Percentiles rank a stretch among this genome's conserved stretches.
Evolutionary conservation across 148 eudicot genomes (phyloP).

Genomic region (Chenopodium quinoa): DNA sequence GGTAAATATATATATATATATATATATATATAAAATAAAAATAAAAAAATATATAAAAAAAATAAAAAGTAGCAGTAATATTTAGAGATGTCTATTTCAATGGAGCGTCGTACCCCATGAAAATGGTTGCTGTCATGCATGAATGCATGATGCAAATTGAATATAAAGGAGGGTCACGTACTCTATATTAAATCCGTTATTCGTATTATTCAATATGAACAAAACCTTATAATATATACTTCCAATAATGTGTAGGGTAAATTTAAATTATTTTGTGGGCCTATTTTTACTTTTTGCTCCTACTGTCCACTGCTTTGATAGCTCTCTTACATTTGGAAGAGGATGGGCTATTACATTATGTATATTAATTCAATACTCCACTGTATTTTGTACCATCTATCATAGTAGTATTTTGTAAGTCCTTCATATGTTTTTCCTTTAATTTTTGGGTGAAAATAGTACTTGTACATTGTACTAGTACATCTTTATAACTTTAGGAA

Average conservation of each 20-base stretch:
- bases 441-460: too few species aligned
- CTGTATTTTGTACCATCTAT: too few species aligned
- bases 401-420: too few species aligned
- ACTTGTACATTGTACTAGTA: too few species aligned
- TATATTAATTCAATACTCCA: too few species aligned
- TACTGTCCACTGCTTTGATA: background rate
- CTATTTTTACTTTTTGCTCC: background rate
- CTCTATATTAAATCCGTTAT: too few species aligned
- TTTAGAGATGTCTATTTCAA: conserved; percentile 24
- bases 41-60: too few species aligned
- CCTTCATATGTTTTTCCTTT: too few species aligned
- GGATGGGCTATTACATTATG: too few species aligned
- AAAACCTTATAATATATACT: background rate
- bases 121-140: background rate
- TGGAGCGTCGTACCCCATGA: conserved; percentile 16
- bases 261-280: background rate
- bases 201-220: too few species aligned
- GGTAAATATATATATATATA: background rate
- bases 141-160: conserved; percentile 4
- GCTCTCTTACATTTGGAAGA: background rate
- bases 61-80: background rate
- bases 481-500: too few species aligned
- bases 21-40: too few species aligned
- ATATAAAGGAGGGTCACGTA: background rate
- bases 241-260: conserved; percentile 2